Percentiles rank a stretch among this genome's conserved stretches.
phyloP scores from a whole-genome alignment of 1,139 yeast species.

The Sugiyamaella neomexicana region DNA sequence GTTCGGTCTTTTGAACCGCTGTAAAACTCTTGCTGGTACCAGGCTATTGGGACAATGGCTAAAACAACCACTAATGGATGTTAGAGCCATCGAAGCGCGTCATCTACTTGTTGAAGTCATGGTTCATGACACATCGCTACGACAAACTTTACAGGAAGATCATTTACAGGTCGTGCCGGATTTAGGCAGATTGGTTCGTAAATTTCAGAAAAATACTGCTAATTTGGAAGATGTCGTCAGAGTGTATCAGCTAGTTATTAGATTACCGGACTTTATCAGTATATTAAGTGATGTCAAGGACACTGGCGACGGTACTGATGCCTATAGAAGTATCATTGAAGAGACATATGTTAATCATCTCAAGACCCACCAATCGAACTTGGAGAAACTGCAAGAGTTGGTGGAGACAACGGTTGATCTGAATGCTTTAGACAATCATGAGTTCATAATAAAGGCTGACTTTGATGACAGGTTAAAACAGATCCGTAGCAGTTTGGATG shows the following conservation, averaged over 20 bases:
- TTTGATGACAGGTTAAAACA: constrained; percentile 74
- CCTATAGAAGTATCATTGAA: constrained; percentile 44
- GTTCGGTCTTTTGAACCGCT: constrained; percentile 79
- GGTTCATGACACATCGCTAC: constrained; percentile 60
- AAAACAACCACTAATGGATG: constrained; percentile 83
- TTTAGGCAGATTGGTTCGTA: constrained; percentile 69
- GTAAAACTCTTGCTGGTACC: constrained; percentile 84
- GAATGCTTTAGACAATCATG: constrained; percentile 72
- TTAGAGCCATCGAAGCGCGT: constrained; percentile 59
- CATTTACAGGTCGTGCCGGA: constrained; percentile 79
- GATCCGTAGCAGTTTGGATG: constrained; percentile 58
- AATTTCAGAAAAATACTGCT: constrained; percentile 53
- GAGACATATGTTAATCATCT: constrained; percentile 62
- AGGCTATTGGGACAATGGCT: constrained; percentile 90
- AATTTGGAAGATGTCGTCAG: constrained; percentile 86
- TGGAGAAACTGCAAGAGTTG: constrained; percentile 73
- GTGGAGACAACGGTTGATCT: constrained; percentile 92
- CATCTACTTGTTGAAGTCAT: constrained; percentile 72
- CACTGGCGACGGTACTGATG: constrained; percentile 22
- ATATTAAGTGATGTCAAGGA: constrained; percentile 46
- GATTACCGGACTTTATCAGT: constrained; percentile 65
- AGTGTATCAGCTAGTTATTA: constrained; percentile 72
- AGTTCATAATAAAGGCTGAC: constrained; percentile 84
- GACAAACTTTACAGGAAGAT: constrained; percentile 66
- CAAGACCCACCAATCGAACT: constrained; percentile 48